These are phyloP conservation scores for Aspergillus neotritici DNA, from an alignment of 2,329 filamentous ascomycete species.

Conservation along the genomic window DNA sequence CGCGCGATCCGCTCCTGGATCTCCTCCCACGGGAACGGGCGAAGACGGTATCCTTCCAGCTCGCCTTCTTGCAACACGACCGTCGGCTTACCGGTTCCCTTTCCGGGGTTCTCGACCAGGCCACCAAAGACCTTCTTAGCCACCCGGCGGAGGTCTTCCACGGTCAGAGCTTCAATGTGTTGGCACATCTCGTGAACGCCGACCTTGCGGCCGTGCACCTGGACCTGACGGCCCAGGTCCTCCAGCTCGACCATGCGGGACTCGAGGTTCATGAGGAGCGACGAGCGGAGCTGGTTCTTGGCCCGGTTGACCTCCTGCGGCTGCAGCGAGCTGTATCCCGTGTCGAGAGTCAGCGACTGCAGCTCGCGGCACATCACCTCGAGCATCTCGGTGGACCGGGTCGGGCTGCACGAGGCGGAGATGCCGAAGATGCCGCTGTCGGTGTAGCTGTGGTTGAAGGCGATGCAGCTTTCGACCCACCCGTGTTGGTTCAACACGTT, in stretches of 20 bases:
- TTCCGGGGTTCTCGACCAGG: slow-evolving; percentile 65
- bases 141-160: slow-evolving; percentile 74
- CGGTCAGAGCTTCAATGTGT: slow-evolving; percentile 74
- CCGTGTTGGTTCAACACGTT: slow-evolving; percentile 96
- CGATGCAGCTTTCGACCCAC: slow-evolving; percentile 93
- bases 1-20: slow-evolving; percentile 79
- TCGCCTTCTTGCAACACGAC: slow-evolving; percentile 92
- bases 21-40: slow-evolving; percentile 73
- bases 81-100: slow-evolving; percentile 81
- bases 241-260: slow-evolving; percentile 96
- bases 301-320: slow-evolving; percentile 77
- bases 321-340: slow-evolving; percentile 66
- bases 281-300: slow-evolving; percentile 91
- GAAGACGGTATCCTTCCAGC: slow-evolving; percentile 61
- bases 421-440: slow-evolving; percentile 96
- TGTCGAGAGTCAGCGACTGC: slow-evolving; percentile 67
- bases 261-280: slow-evolving; percentile 94
- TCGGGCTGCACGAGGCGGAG: slow-evolving; percentile 75
- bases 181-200: slow-evolving; percentile 89
- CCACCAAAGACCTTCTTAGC: slow-evolving; percentile 74
- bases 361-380: slow-evolving; percentile 94
- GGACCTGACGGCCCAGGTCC: slow-evolving; percentile 88
- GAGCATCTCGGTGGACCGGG: slow-evolving; percentile 74
- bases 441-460: slow-evolving; percentile 96
- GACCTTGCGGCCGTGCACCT: slow-evolving; percentile 91